Evolutionary conservation across 176 grass and related monocot species (phyloP).

Genomic region (Pontederia crassipes): DNA sequence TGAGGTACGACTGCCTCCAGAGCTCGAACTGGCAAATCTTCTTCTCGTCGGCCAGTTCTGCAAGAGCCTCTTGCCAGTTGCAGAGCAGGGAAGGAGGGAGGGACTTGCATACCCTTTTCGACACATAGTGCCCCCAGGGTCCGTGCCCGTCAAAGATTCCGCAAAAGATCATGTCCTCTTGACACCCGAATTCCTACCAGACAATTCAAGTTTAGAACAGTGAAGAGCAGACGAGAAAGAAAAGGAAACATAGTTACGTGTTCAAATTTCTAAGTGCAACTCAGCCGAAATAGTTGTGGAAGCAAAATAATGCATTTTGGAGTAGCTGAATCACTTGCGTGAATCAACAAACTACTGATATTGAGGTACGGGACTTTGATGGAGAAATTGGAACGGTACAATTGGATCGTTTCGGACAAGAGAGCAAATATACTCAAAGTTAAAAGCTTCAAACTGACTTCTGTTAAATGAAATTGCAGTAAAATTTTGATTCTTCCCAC

Average conservation of each 20-base stretch:
- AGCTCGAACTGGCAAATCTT: constrained; percentile 55
- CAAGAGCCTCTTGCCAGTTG: constrained; percentile 67
- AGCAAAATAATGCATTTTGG: too few species aligned
- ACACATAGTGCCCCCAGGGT: constrained; percentile 83
- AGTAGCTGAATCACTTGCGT: too few species aligned
- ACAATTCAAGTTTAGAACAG: neutral
- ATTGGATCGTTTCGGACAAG: too few species aligned
- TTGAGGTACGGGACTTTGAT: too few species aligned
- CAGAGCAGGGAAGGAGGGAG: constrained; percentile 64
- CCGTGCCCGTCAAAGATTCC: constrained; percentile 95
- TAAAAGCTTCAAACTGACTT: too few species aligned
- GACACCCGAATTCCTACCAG: constrained; percentile 67
- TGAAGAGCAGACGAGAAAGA: neutral
- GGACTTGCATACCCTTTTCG: constrained; percentile 56
- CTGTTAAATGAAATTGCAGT: too few species aligned
- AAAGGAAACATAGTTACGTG: neutral
- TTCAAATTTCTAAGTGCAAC: too few species aligned
- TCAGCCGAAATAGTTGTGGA: too few species aligned
- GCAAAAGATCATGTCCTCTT: constrained; percentile 61
- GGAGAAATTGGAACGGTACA: too few species aligned
- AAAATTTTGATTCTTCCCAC: too few species aligned
- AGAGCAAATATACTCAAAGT: too few species aligned
- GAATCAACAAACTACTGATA: too few species aligned
- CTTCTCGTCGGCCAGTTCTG: constrained; percentile 41
- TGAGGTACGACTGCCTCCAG: constrained; percentile 53